phyloP scores from a whole-genome alignment of 129 eudicot genomes.

The Calendula officinalis region DNA sequence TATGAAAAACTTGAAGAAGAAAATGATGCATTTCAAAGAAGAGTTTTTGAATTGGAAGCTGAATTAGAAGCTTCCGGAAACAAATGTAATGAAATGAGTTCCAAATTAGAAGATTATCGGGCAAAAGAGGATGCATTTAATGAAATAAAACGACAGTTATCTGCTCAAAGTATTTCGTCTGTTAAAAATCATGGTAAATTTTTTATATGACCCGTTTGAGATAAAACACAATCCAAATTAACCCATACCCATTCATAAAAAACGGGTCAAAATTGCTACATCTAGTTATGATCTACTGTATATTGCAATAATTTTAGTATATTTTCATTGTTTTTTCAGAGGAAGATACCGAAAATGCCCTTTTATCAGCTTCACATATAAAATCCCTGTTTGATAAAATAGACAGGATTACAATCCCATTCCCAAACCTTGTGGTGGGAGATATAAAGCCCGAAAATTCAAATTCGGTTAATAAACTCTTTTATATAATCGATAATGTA shows the following conservation, averaged over 20 bases:
- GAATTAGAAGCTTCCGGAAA: constrained; percentile 51
- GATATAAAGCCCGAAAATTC: constrained; percentile 45
- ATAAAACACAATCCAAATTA: not conserved
- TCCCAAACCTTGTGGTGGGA: constrained; percentile 31
- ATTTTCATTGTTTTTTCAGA: constrained; percentile 44
- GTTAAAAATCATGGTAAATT: constrained; percentile 30
- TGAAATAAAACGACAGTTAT: constrained; percentile 56
- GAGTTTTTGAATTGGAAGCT: constrained; percentile 45
- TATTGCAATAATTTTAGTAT: not conserved
- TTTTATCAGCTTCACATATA: constrained; percentile 57
- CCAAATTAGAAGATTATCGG: constrained; percentile 44
- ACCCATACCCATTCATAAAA: not conserved
- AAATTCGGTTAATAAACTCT: constrained; percentile 50
- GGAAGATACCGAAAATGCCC: constrained; percentile 32
- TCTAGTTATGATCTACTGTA: constrained; percentile 14
- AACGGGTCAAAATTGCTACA: not conserved
- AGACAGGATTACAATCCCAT: constrained; percentile 48
- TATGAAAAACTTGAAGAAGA: constrained; percentile 47
- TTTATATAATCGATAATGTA: constrained; percentile 55
- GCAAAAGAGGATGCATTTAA: constrained; percentile 42
- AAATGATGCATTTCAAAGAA: constrained; percentile 40
- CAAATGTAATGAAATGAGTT: constrained; percentile 43
- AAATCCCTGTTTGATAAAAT: constrained; percentile 50
- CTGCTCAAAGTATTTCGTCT: constrained; percentile 26
- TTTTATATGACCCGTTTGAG: not conserved